phyloP scores from a whole-genome alignment of 192 early-diverging fungal species.

The Spizellomyces sp. region DNA sequence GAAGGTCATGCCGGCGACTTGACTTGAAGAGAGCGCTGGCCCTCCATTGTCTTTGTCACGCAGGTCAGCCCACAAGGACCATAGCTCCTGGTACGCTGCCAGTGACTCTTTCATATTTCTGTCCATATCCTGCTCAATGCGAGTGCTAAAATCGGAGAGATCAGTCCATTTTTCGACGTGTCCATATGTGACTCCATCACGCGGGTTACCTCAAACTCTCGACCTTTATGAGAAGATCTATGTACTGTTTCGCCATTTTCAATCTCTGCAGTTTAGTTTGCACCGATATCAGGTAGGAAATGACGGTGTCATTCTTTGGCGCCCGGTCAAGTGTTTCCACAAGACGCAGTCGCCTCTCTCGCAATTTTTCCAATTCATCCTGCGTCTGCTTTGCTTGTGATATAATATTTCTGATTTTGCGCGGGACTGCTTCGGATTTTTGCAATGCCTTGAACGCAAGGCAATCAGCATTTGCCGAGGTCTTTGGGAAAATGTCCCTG shows the following conservation, averaged over 20 bases:
- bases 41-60: background rate
- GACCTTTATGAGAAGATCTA: constrained; percentile 12
- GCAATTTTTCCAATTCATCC: constrained; percentile 1
- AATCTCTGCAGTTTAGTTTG: constrained; percentile 17
- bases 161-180: background rate
- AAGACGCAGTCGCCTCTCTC: background rate
- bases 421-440: too few relatives aligned
- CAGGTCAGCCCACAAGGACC: background rate
- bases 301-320: background rate
- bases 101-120: constrained; percentile 11
- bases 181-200: background rate
- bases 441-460: too few relatives aligned
- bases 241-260: constrained; percentile 18
- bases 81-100: constrained; percentile 22
- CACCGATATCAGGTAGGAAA: constrained; percentile 1
- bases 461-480: too few relatives aligned
- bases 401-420: background rate
- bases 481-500: too few relatives aligned
- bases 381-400: background rate
- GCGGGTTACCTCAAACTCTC: constrained; percentile 18
- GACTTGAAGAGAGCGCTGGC: background rate
- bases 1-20: background rate
- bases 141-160: constrained; percentile 1
- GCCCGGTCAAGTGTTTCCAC: background rate
- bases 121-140: background rate